These are phyloP conservation scores for Penicillium sp. DNA, from an alignment of 2,329 filamentous ascomycete species.

Conservation along the genomic window DNA sequence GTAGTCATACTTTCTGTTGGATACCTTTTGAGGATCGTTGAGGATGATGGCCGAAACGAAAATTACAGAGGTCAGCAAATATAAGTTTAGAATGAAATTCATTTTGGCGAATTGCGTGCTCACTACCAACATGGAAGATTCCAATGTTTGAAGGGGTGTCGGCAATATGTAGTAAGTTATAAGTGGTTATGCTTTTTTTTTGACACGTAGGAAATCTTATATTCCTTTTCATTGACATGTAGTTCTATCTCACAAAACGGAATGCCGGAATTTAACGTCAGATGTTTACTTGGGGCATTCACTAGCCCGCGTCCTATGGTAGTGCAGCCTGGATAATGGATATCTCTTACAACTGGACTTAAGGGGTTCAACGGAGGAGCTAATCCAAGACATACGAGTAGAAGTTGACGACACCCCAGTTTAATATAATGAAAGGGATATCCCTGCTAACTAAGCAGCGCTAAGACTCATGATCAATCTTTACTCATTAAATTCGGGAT, in stretches of 20 bases:
- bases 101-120: not conserved
- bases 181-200: not conserved
- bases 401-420: not conserved
- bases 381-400: not conserved
- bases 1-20: conserved; percentile 26
- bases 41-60: not conserved
- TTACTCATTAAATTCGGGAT: conserved; percentile 10
- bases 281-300: not conserved
- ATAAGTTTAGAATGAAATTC: not conserved
- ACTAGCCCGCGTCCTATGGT: not conserved
- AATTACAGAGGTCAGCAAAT: not conserved
- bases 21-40: conserved; percentile 12
- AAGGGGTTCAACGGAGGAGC: not conserved
- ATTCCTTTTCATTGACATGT: not conserved
- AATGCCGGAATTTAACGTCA: not conserved
- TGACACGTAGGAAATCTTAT: not conserved
- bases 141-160: no score
- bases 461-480: no score
- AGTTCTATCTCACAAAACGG: not conserved
- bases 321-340: not conserved
- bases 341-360: not conserved
- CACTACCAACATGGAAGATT: not conserved
- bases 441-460: not conserved
- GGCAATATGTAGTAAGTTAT: not conserved
- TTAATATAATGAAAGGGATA: not conserved